Percentiles rank a stretch among this genome's conserved stretches.
Conservation (phyloP, 306 rosid species). For the Cucumis hystrix region DNA sequence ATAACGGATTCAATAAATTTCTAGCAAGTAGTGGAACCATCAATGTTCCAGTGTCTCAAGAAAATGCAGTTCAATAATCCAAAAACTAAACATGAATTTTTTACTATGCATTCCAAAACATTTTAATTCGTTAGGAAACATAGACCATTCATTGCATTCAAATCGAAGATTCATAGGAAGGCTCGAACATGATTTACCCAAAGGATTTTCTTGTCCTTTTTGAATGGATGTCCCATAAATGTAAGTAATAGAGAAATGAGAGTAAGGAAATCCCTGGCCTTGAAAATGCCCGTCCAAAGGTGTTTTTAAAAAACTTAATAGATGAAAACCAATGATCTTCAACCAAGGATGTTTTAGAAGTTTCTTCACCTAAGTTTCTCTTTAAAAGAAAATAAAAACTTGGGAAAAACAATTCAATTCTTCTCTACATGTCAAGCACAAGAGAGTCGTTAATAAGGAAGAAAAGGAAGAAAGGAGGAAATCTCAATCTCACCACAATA, state of each 20-base stretch:
- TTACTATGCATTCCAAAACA: background rate
- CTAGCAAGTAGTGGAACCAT: background rate
- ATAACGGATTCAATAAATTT: background rate
- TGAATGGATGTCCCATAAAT: background rate
- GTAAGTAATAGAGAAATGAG: background rate
- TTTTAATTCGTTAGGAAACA: background rate
- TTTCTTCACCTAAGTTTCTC: background rate
- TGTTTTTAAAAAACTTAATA: too few relatives aligned
- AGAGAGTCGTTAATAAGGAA: background rate
- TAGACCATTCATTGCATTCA: background rate
- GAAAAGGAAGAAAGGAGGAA: background rate
- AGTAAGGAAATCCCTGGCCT: background rate
- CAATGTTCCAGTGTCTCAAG: background rate
- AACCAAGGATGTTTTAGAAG: background rate
- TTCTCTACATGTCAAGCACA: background rate
- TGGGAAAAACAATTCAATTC: background rate
- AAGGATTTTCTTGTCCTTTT: background rate
- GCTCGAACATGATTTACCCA: background rate
- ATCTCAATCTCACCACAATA: conserved; percentile 31
- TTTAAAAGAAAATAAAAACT: background rate
- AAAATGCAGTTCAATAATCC: background rate
- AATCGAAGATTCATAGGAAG: too few relatives aligned
- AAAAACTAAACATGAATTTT: background rate
- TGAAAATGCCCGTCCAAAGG: background rate
- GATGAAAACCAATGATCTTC: background rate